These are phyloP conservation scores for Stemphylium lycopersici DNA, from an alignment of 2,329 filamentous ascomycete species.

Conservation along the genomic window DNA sequence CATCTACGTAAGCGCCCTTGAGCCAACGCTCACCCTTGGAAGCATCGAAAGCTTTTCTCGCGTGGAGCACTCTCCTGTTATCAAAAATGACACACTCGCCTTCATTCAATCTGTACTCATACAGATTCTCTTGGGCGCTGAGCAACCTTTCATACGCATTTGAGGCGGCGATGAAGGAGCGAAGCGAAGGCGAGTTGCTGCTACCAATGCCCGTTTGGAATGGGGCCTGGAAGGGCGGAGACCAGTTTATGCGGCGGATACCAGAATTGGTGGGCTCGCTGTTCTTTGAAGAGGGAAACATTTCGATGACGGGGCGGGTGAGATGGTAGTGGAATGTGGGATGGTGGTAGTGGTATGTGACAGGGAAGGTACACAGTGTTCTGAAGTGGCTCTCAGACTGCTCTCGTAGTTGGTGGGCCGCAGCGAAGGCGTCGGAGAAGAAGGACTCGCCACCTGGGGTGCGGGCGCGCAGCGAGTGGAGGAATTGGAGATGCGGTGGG, in stretches of 20 bases:
- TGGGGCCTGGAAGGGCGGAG: conserved; percentile 77
- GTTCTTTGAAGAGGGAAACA: conserved; percentile 34
- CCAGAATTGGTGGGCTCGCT: conserved; percentile 39
- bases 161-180: conserved; percentile 52
- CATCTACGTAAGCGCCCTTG: conserved; percentile 81
- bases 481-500: conserved; percentile 80
- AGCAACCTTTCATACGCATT: conserved; percentile 64
- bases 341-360: conserved; percentile 73
- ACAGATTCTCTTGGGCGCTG: conserved; percentile 64
- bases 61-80: conserved; percentile 85
- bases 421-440: conserved; percentile 77
- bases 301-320: conserved; percentile 62
- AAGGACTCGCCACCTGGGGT: conserved; percentile 81
- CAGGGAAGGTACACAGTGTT: conserved; percentile 51
- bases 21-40: conserved; percentile 75
- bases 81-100: conserved; percentile 95
- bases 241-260: conserved; percentile 66
- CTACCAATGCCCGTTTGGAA: conserved; percentile 49
- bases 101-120: conserved; percentile 73
- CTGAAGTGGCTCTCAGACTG: conserved; percentile 38
- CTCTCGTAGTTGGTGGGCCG: conserved; percentile 54
- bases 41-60: conserved; percentile 74
- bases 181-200: conserved; percentile 33
- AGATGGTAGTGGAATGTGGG: conserved; percentile 66
- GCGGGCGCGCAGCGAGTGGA: conserved; percentile 86